Evolutionary conservation across 2,329 filamentous ascomycete genomes (phyloP), one percentile per base, ranked within the genome.

Genomic region (Chrysoporthe cubensis): DNA sequence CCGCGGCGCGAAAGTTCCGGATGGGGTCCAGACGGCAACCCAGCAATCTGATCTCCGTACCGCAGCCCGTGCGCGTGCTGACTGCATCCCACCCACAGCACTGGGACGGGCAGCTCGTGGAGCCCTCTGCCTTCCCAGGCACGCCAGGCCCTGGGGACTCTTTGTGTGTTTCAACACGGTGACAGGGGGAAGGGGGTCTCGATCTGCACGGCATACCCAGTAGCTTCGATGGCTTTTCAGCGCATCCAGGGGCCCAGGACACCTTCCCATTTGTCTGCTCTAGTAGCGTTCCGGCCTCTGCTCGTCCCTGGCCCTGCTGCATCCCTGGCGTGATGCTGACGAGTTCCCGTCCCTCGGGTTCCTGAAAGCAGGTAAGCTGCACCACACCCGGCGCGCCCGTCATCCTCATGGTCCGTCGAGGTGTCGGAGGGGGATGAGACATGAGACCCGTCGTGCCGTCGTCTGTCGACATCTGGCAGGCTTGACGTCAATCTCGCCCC

Each of bases 301-400:
- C 57, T 63, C 8, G 60, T n/a, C 46, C 46, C 44, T 54, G 43
- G 40, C 16, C 48, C 13, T 57, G 37, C 61, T 69, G 65, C 64
- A 64, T 56, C 14, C 59, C 61, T 69, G 67, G 67, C 61, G 67
- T 69, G 67, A 69, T 62, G 60, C 60, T 69, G 67, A 69, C 67
- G 67, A 66, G 26, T 21, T 43, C 44, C 26, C 40, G 48, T 60
- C 21, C 54, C 52, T 44, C 56, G 56, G 44, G 43, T 57, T 64
- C 61, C 57, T 52, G 18, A 48, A 56, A 59, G 61, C 52, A 56
- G 62, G 37, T n/a, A 37, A 46, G 60, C 16, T 21, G 50, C 50
- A 54, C 11, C 5, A 54, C 14, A 40, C 46, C n/a, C 13, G n/a
- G 6, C 14, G 5, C 14, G 46, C n/a, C 46, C 5, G n/a, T 16